Conservation (phyloP, 441 rosid genomes). For the Macaranga tanarius region DNA sequence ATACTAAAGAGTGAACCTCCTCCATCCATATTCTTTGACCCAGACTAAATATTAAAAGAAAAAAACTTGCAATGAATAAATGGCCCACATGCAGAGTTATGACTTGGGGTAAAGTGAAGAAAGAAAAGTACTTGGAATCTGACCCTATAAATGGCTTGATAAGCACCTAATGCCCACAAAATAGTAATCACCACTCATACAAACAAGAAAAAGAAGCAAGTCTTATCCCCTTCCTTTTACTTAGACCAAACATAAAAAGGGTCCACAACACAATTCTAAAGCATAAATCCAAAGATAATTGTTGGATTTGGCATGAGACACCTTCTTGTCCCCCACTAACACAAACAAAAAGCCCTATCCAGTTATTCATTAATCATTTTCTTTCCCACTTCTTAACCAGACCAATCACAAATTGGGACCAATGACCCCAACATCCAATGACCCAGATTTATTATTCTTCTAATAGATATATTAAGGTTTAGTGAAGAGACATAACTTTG, state of each 20-base stretch:
- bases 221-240: constrained; percentile 11
- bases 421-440: constrained; percentile 1
- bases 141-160: constrained; percentile 35
- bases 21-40: constrained; percentile 23
- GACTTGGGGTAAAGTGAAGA: constrained; percentile 8
- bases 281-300: constrained; percentile 12
- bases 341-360: constrained; percentile 22
- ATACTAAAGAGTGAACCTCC: constrained; percentile 6
- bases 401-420: constrained; percentile 24
- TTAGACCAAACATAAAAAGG: constrained; percentile 17
- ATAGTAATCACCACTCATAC: constrained; percentile 20
- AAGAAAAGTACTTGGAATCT: constrained; percentile 24
- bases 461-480: constrained; percentile 24
- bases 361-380: constrained; percentile 34
- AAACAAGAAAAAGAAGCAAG: not conserved
- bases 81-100: constrained; percentile 26
- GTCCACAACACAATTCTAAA: constrained; percentile 19
- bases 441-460: constrained; percentile 16
- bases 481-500: constrained; percentile 8
- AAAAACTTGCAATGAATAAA: constrained; percentile 17
- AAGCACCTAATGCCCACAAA: constrained; percentile 19
- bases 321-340: constrained; percentile 32
- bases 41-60: constrained; percentile 6
- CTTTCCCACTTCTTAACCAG: constrained; percentile 28
- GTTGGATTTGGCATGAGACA: constrained; percentile 10